These are phyloP conservation scores for Candida sakaeoensis DNA, from an alignment of 805 yeast species.

Conservation along the genomic window DNA sequence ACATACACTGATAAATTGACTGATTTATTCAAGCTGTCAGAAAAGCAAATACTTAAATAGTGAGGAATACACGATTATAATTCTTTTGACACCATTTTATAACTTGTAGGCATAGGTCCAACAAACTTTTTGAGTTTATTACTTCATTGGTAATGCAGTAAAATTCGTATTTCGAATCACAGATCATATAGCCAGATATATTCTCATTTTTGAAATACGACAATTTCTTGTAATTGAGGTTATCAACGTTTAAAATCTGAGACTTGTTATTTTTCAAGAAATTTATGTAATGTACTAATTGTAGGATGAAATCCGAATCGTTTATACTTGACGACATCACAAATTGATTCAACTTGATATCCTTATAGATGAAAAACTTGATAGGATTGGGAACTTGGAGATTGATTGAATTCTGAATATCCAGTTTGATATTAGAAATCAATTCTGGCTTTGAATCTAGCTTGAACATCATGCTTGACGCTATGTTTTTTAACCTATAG, in stretches of 20 bases:
- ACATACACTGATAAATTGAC: constrained; percentile 55
- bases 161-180: constrained; percentile 31
- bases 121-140: constrained; percentile 52
- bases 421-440: constrained; percentile 8
- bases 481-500: constrained; percentile 64
- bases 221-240: constrained; percentile 31
- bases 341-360: constrained; percentile 64
- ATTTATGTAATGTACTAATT: constrained; percentile 34
- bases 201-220: constrained; percentile 42
- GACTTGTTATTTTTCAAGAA: constrained; percentile 2
- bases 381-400: constrained; percentile 37
- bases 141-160: constrained; percentile 41
- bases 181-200: constrained; percentile 35
- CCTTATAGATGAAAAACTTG: constrained; percentile 78
- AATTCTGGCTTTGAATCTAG: constrained; percentile 19
- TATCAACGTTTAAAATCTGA: constrained; percentile 5
- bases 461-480: constrained; percentile 45
- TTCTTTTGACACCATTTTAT: constrained; percentile 74
- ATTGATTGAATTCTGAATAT: constrained; percentile 20
- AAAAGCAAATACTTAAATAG: constrained; percentile 42
- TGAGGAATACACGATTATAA: constrained; percentile 61
- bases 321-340: constrained; percentile 27
- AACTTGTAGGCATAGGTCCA: constrained; percentile 58
- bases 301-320: constrained; percentile 7
- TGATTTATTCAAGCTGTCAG: constrained; percentile 54